A percentile compares a stretch with the other conserved stretches of the same genome.
phyloP scores from a whole-genome alignment of 495 filamentous ascomycete genomes.

The Copromyces sp. region DNA sequence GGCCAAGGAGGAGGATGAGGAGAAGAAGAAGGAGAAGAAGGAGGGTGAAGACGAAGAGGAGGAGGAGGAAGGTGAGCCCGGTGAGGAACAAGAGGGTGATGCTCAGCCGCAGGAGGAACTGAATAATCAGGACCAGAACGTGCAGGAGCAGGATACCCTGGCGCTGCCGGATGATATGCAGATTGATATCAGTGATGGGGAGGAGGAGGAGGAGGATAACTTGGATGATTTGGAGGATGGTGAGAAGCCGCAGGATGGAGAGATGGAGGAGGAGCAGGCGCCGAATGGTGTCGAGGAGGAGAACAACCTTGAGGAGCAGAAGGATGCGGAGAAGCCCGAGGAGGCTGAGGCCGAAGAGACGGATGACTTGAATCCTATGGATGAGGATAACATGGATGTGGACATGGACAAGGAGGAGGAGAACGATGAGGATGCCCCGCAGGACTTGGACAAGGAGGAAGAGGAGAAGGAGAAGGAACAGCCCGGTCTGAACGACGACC shows the following conservation, averaged over 20 bases:
- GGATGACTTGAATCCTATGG: slow-evolving; percentile 20
- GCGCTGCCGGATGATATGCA: slow-evolving; percentile 66
- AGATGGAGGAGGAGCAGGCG: slow-evolving; percentile 13
- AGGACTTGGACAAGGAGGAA: slow-evolving; percentile 20
- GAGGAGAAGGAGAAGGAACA: slow-evolving; percentile 22
- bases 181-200: slow-evolving; percentile 48
- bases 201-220: slow-evolving; percentile 40
- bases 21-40: slow-evolving; percentile 35
- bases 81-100: slow-evolving; percentile 68
- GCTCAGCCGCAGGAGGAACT: slow-evolving; percentile 55
- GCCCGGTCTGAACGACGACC: slow-evolving; percentile 31
- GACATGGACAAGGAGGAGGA: slow-evolving; percentile 21
- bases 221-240: slow-evolving; percentile 42
- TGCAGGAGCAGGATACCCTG: slow-evolving; percentile 48
- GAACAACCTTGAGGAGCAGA: slow-evolving; percentile 16
- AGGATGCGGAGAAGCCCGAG: slow-evolving; percentile 38
- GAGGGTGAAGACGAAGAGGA: slow-evolving; percentile 48
- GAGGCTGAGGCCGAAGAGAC: slow-evolving; percentile 22
- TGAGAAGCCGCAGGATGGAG: slow-evolving; percentile 15
- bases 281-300: slow-evolving; percentile 15
- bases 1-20: slow-evolving; percentile 44
- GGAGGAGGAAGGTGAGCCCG: slow-evolving; percentile 52
- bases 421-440: slow-evolving; percentile 19
- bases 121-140: slow-evolving; percentile 55
- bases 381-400: slow-evolving; percentile 32